Base-by-base conservation (phyloP, 495 filamentous ascomycete species). In the Penicillium canescens region DNA sequence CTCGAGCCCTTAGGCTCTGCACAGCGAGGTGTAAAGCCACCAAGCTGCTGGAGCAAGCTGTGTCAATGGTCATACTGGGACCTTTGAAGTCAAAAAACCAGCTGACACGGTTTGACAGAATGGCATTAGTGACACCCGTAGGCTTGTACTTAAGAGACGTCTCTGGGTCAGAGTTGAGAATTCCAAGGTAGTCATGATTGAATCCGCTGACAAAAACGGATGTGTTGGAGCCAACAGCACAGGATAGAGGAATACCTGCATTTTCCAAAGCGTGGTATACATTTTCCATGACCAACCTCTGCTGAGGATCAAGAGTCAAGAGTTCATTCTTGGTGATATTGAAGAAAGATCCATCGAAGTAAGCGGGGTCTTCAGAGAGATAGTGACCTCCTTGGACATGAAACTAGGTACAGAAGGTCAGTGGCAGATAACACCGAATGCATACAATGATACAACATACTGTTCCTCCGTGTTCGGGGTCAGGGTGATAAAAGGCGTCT, bases 271-370 rank as follows among this genome's bases (percentile, higher is more conserved):
- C 78, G 54, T 86, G 81, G 39, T 83, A 86, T 9, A 80, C 76
- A 12, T 73, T 70, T 60, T 87, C 84, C 13, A 88, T 66, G 12
- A 83, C 68, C 34, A 85, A 55, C 12, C 74, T 68, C 28, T 79
- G 77, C 41, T 79, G 76, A 3, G 76, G 76, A 28, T 79, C 76
- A 23, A 79, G 62, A 4, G 65, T 61, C 20, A 61, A 55, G 42
- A 83, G 70, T 63, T 87, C 77, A 52, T 70, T 69, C 21, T 77
- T 72, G 4, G 75, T 77, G 38, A 86, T 77, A 43, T 78, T 80
- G 67, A 88, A 87, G 57, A 86, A 86, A 0, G 58, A 49, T 13
- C 70, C 60, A 20, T 82, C 77, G 41, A 82, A 82, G 9, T 55
- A 40, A 0, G 62, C 56, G 4, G 71, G 41, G 38, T 81, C 73